Evolutionary conservation across 352 stramenopile species (phyloP).

Genomic region (Pythium periplocum): DNA sequence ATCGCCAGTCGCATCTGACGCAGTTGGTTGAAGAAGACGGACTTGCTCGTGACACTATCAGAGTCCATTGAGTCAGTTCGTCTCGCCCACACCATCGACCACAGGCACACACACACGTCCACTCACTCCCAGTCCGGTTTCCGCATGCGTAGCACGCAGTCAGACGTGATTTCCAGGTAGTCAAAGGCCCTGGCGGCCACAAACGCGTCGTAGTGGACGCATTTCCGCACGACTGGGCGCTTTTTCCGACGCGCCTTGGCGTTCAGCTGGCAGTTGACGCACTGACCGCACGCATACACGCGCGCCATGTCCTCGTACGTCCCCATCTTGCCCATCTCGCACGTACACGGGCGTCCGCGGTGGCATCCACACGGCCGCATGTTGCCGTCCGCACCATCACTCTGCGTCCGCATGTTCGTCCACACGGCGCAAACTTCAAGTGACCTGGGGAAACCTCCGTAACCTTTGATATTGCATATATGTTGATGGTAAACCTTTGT

Average conservation of each 20-base stretch:
- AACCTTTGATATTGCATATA: no score
- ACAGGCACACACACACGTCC: neutral
- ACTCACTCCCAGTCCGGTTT: constrained; percentile 62
- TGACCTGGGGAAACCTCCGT: no score
- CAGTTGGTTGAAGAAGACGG: constrained; percentile 42
- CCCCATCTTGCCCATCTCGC: constrained; percentile 31
- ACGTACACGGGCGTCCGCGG: constrained; percentile 47
- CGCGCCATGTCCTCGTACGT: neutral
- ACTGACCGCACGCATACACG: constrained; percentile 37
- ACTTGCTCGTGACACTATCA: constrained; percentile 35
- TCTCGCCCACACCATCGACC: no score
- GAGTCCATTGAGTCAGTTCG: no score
- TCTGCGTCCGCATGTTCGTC: constrained; percentile 14
- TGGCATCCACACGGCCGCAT: constrained; percentile 64
- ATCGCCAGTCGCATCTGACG: constrained; percentile 56
- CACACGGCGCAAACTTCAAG: no score
- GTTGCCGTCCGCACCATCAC: constrained; percentile 24
- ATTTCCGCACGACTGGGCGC: constrained; percentile 21
- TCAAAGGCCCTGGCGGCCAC: constrained; percentile 36
- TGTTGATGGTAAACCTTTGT: no score
- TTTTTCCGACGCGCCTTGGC: constrained; percentile 16
- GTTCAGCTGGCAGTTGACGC: constrained; percentile 63
- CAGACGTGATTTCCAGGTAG: constrained; percentile 24
- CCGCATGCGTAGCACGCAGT: constrained; percentile 45
- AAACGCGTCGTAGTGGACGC: constrained; percentile 43